phyloP scores from a whole-genome alignment of 2,329 filamentous ascomycete species.

The Fusarium multiceps region DNA sequence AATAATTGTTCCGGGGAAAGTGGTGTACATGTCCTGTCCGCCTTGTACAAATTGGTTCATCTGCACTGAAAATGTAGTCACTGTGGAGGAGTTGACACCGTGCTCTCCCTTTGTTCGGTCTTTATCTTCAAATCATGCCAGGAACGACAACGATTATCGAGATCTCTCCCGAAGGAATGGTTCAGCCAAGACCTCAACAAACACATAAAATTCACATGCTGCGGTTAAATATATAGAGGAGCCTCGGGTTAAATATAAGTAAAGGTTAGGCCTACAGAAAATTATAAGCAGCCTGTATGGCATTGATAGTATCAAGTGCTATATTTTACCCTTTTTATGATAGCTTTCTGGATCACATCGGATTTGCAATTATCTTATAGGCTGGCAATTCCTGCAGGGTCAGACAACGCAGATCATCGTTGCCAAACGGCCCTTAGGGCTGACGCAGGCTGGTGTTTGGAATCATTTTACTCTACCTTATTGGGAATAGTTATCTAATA shows the following conservation, averaged over 20 bases:
- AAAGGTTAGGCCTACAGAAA: neutral
- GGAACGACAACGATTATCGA: neutral
- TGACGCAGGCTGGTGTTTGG: neutral
- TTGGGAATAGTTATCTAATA: neutral
- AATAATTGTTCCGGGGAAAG: neutral
- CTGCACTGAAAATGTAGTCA: neutral
- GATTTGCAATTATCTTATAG: neutral
- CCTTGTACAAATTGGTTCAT: neutral
- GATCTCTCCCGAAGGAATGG: neutral
- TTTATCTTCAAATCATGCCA: neutral
- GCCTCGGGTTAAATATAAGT: neutral
- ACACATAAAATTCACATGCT: neutral
- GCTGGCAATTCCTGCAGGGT: neutral
- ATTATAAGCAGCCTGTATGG: neutral
- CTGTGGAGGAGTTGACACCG: neutral
- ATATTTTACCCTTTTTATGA: neutral
- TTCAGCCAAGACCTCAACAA: too few relatives aligned
- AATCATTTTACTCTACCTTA: neutral
- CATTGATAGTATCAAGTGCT: too few relatives aligned
- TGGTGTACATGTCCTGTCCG: fast-evolving
- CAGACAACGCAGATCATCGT: neutral
- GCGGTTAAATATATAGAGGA: neutral
- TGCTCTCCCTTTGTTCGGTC: neutral
- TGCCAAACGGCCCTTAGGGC: neutral
- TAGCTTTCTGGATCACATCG: neutral